phyloP scores from a whole-genome alignment of 306 rosid genomes.

The Cucurbita maxima region DNA sequence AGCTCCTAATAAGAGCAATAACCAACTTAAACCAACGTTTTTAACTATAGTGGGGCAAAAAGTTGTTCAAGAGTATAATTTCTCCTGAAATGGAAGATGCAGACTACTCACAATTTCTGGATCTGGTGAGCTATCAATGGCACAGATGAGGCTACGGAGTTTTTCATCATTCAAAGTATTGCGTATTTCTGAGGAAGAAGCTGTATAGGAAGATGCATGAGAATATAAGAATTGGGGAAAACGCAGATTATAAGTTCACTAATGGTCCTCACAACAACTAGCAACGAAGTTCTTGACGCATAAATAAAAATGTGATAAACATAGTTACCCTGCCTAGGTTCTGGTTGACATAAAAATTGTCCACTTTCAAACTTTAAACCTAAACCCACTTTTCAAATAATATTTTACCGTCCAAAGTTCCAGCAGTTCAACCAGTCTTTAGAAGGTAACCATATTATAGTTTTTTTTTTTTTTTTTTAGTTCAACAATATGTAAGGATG shows the following conservation, averaged over 20 bases:
- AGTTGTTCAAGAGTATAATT: neutral
- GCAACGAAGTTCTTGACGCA: neutral
- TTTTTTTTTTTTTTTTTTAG: too few relatives aligned
- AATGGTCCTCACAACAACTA: neutral
- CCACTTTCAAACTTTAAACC: neutral
- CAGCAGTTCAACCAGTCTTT: neutral
- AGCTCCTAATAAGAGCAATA: conserved; percentile 32
- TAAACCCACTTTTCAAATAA: neutral
- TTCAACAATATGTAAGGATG: neutral
- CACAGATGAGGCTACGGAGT: conserved; percentile 43
- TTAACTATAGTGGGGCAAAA: neutral
- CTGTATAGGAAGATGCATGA: conserved; percentile 25
- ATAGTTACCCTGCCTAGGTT: neutral
- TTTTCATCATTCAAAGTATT: conserved; percentile 42
- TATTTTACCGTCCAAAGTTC: neutral
- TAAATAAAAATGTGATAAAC: neutral
- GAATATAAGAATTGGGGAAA: neutral
- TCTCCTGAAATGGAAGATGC: neutral
- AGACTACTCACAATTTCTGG: conserved; percentile 39
- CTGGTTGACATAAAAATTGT: neutral
- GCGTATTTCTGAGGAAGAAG: conserved; percentile 56
- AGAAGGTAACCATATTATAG: neutral
- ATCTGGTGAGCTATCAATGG: conserved; percentile 42
- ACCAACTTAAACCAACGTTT: neutral
- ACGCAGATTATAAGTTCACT: neutral